Evolutionary conservation across 768 basidiomycete genomes (phyloP).

Genomic region (Russula foetens): DNA sequence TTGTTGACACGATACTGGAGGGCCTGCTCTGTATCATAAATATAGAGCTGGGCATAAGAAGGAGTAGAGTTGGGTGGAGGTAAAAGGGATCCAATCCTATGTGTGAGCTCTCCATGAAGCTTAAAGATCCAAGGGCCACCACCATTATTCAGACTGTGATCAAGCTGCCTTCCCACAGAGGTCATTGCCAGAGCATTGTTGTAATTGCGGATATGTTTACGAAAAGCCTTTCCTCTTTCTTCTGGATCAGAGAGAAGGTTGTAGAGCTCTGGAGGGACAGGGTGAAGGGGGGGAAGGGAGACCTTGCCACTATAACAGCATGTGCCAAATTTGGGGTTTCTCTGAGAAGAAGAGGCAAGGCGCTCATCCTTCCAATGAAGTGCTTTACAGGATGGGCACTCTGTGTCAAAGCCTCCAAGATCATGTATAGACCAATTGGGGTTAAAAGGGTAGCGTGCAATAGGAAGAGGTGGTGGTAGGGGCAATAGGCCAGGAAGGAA

Average conservation of each 20-base stretch:
- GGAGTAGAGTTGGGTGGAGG: conserved; percentile 15
- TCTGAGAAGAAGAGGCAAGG: not conserved
- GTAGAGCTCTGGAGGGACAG: not conserved
- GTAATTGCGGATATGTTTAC: not conserved
- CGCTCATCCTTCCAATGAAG: not conserved
- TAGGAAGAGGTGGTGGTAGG: no score
- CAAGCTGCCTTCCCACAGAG: not conserved
- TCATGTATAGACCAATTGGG: not conserved
- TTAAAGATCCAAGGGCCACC: not conserved
- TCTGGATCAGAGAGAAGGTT: not conserved
- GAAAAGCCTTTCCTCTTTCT: not conserved
- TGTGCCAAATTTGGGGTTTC: not conserved
- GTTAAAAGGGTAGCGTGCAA: no score
- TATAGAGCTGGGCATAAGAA: conserved; percentile 19
- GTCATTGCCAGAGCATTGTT: not conserved
- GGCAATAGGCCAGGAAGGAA: no score
- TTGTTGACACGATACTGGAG: not conserved
- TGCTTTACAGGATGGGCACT: not conserved
- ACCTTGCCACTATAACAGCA: not conserved
- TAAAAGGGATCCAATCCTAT: not conserved
- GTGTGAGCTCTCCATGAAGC: not conserved
- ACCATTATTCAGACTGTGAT: not conserved
- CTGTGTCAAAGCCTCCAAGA: not conserved
- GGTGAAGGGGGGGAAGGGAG: not conserved
- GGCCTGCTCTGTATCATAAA: not conserved